A percentile compares a stretch with the other conserved stretches of the same genome.
Conservation (phyloP, 768 basidiomycete genomes). For the Serendipita sp. region DNA sequence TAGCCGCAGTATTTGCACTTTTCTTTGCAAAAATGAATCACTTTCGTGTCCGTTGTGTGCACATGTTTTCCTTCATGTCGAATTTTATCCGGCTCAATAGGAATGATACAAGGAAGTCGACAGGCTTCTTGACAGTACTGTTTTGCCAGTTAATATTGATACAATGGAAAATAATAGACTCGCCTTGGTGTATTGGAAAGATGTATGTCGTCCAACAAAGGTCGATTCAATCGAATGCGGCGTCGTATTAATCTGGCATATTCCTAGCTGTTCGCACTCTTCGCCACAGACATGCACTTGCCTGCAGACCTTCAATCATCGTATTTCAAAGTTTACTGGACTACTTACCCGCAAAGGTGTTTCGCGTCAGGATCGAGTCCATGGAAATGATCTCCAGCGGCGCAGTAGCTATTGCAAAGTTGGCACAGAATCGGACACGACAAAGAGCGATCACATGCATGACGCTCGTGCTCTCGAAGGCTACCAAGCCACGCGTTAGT, state of each 20-base stretch:
- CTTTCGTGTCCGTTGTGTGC: conserved; percentile 29
- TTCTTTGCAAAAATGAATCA: conserved; percentile 40
- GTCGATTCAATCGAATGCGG: conserved; percentile 47
- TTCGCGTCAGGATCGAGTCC: conserved; percentile 24
- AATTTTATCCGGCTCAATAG: conserved; percentile 27
- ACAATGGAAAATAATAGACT: not conserved
- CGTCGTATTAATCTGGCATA: conserved; percentile 41
- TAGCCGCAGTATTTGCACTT: conserved; percentile 18
- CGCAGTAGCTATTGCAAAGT: conserved; percentile 40
- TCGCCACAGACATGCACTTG: conserved; percentile 37
- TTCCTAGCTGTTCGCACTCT: conserved; percentile 30
- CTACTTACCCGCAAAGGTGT: conserved; percentile 43
- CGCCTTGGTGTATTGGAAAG: conserved; percentile 31
- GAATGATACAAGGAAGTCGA: conserved; percentile 33
- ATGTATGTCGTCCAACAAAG: conserved; percentile 42
- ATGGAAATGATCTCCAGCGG: conserved; percentile 35
- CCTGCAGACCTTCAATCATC: conserved; percentile 18
- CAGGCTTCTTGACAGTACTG: conserved; percentile 24
- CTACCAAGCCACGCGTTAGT: not conserved
- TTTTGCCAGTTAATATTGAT: not conserved
- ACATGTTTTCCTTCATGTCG: conserved; percentile 32
- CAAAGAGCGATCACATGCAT: conserved; percentile 34
- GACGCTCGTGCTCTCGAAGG: conserved; percentile 24
- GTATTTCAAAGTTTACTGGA: too few species aligned
- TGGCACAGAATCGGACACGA: conserved; percentile 37